Conservation (phyloP, 2,329 filamentous ascomycete genomes). For the Dothistroma septosporum region DNA sequence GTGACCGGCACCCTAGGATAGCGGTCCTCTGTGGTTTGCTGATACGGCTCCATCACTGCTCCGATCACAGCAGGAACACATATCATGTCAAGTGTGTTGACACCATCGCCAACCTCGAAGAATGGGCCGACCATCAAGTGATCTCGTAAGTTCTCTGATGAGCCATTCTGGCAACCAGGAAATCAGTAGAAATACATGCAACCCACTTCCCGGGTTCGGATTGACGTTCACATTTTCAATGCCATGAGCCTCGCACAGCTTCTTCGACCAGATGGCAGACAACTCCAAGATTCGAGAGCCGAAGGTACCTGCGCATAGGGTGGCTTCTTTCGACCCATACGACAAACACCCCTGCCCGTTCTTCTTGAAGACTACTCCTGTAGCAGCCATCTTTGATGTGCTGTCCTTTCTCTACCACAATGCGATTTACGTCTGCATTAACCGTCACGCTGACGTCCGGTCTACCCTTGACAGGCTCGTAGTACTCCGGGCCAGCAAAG, state of each 20-base stretch:
- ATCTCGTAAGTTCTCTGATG: constrained; percentile 13
- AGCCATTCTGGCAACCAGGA: not conserved
- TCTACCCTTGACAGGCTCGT: constrained; percentile 25
- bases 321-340: constrained; percentile 45
- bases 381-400: constrained; percentile 31
- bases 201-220: constrained; percentile 25
- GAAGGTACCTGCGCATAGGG: constrained; percentile 44
- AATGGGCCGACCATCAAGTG: constrained; percentile 18
- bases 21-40: constrained; percentile 7
- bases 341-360: constrained; percentile 21
- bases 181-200: constrained; percentile 14
- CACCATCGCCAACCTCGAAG: constrained; percentile 25
- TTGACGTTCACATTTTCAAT: constrained; percentile 21
- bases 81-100: constrained; percentile 10
- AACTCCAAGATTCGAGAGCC: constrained; percentile 38
- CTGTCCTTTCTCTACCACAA: constrained; percentile 36
- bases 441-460: constrained; percentile 30
- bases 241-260: constrained; percentile 8
- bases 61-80: constrained; percentile 3
- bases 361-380: constrained; percentile 36
- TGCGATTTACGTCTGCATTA: constrained; percentile 45
- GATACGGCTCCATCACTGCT: constrained; percentile 4
- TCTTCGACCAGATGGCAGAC: constrained; percentile 36
- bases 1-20: constrained; percentile 1
- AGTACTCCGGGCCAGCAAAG: constrained; percentile 23